Base-by-base conservation (phyloP, 495 filamentous ascomycete genomes). In the Penicillium herquei region DNA sequence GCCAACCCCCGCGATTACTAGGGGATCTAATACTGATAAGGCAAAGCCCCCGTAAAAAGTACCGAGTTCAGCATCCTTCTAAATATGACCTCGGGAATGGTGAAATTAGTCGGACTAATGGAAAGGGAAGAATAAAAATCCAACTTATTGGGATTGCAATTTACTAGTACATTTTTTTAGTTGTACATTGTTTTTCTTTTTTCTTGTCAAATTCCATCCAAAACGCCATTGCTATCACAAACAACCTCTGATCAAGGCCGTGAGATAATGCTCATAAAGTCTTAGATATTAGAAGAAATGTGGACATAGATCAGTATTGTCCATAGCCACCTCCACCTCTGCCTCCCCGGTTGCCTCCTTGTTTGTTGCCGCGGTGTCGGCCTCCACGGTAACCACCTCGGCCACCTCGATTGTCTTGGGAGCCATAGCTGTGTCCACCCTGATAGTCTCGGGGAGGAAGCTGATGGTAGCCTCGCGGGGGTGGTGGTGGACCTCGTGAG, bases 401-500 rank as follows among this genome's bases (percentile, higher is more conserved):
- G 43, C 68, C 64, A 26, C 66, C 65, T 31, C 64, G 62, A 49
- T 56, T 35, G n/a, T 64, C 66, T 39, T 68, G 59, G 9, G 57
- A 57, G 16, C 67, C 64, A 51, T 70, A 66, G 49, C 60, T 56
- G 39, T 69, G 67, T 31, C 55, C 60, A 46, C 71, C 57, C 26
- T 68, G 62, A 35, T 74, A 67, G 11, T 59, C 59, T 17, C 63
- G 63, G 7, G 65, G 62, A 34, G 61, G 61, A 26, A 67, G 68
- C 49, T 61, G 58, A 43, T 70, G 31, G 34, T 56, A 59, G 49
- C 74, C 76, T 35, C 73, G 73, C 12, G 72, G 68, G 51, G 76
- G 71, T 8, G 70, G 69, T 33, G 76, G 76, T 21, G 74, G 76
- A 10, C 74, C 73, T 43, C 73, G 59, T 26, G 66, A 73, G 51